Conservation (phyloP, 2,329 filamentous ascomycete species). For the Aspergillus sergii region DNA sequence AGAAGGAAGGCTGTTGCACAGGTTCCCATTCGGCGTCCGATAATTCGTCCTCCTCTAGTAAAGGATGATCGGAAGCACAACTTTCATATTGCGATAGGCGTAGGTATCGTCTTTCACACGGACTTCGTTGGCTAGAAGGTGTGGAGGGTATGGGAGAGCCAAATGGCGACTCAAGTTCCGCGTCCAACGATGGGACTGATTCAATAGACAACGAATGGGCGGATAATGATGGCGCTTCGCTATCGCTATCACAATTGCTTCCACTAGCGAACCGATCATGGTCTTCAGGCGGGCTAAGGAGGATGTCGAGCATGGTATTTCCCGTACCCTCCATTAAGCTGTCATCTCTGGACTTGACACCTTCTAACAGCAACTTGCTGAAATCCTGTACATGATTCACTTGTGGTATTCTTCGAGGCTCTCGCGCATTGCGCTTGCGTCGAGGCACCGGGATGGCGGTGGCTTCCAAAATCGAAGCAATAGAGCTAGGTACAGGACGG, state of each 20-base stretch:
- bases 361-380: constrained; percentile 60
- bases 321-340: constrained; percentile 41
- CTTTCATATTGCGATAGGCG: constrained; percentile 57
- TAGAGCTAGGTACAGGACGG: constrained; percentile 55
- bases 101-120: constrained; percentile 47
- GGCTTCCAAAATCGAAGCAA: constrained; percentile 61
- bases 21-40: constrained; percentile 24
- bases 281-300: constrained; percentile 57
- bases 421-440: constrained; percentile 41
- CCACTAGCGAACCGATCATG: constrained; percentile 41
- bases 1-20: constrained; percentile 12
- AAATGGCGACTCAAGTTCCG: constrained; percentile 52
- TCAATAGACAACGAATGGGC: constrained; percentile 59
- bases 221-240: constrained; percentile 45
- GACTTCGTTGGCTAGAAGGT: constrained; percentile 40
- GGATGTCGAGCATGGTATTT: constrained; percentile 55
- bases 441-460: constrained; percentile 60
- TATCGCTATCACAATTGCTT: constrained; percentile 50
- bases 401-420: constrained; percentile 43
- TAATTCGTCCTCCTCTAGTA: constrained; percentile 47
- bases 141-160: constrained; percentile 48
- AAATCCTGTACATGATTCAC: constrained; percentile 51
- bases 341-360: constrained; percentile 53
- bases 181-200: constrained; percentile 59
- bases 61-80: constrained; percentile 60